Conservation (phyloP, 148 eudicot genomes). For the Rheum nobile region DNA sequence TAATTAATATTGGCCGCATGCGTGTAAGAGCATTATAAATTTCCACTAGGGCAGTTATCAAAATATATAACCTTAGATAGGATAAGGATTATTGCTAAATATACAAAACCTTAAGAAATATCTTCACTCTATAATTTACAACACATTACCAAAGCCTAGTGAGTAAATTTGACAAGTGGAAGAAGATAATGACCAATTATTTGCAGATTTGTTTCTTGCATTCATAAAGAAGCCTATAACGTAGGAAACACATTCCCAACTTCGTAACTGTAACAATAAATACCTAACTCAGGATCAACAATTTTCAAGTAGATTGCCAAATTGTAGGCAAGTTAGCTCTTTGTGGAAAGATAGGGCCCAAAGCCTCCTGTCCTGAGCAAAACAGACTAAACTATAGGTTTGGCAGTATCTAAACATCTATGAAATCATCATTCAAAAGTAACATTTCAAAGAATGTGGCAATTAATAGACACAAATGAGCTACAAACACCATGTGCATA, state of each 20-base stretch:
- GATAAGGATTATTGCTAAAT: background rate
- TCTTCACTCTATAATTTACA: background rate
- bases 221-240: background rate
- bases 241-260: background rate
- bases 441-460: background rate
- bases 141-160: background rate
- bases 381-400: background rate
- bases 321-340: background rate
- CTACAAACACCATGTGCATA: slow-evolving; percentile 15
- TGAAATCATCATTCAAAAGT: background rate
- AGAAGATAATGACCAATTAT: background rate
- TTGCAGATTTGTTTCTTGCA: background rate
- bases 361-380: background rate
- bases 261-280: background rate
- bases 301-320: background rate
- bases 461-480: background rate
- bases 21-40: background rate
- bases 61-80: background rate
- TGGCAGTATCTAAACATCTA: background rate
- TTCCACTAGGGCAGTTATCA: background rate
- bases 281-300: background rate
- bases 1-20: background rate
- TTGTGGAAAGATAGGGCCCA: too few species aligned
- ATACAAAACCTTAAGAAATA: background rate
- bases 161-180: background rate